phyloP scores from a whole-genome alignment of 2,329 filamentous ascomycete species.

The Aspergillus fumigatus region DNA sequence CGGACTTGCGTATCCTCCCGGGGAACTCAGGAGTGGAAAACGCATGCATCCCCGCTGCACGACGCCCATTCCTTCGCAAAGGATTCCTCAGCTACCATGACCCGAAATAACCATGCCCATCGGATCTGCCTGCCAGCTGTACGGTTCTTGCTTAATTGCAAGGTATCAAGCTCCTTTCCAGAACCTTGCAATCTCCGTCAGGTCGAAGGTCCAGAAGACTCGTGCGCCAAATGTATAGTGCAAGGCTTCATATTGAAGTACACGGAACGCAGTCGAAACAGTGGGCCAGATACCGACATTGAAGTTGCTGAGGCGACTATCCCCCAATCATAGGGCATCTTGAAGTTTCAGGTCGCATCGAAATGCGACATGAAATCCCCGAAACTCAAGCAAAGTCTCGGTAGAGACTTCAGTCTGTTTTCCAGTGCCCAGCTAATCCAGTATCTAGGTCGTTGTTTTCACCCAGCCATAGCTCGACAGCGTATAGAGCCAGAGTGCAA shows the following conservation, averaged over 20 bases:
- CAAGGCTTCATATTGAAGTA: background rate
- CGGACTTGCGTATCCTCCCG: background rate
- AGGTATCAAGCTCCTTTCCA: background rate
- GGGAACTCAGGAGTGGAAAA: background rate
- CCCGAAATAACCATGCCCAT: background rate
- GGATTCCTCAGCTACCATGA: background rate
- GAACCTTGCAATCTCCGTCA: background rate
- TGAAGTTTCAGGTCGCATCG: background rate
- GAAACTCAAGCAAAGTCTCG: background rate
- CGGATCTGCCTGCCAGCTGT: background rate
- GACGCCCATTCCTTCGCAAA: background rate
- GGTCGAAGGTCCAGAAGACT: background rate
- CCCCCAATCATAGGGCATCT: background rate
- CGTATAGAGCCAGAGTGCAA: conserved; percentile 83
- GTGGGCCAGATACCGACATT: background rate
- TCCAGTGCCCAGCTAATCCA: conserved; percentile 77
- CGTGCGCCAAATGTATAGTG: background rate
- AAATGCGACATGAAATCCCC: background rate
- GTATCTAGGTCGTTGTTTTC: conserved; percentile 67
- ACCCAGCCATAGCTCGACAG: conserved; percentile 82
- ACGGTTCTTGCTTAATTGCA: background rate
- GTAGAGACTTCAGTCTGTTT: conserved; percentile 64
- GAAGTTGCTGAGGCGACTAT: background rate
- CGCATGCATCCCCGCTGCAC: background rate
- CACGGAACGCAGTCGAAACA: background rate